phyloP scores from a whole-genome alignment of 163 green algal species.

The Trebouxia gelatinosa region DNA sequence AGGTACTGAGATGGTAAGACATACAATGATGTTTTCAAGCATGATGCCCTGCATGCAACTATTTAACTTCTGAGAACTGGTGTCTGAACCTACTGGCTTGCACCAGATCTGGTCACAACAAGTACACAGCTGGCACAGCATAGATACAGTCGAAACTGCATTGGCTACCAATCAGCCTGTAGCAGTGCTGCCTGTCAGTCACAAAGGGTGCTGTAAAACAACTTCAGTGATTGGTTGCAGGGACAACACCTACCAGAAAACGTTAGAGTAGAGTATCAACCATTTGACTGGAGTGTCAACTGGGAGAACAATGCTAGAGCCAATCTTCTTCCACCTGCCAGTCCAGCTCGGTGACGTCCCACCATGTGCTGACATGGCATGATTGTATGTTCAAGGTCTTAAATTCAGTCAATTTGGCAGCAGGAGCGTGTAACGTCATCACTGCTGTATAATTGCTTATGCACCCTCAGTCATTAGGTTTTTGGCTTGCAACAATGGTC shows the following conservation, averaged over 20 bases:
- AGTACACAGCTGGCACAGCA: neutral
- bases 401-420: too few relatives aligned
- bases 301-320: conserved; percentile 25
- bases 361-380: too few relatives aligned
- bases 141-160: neutral
- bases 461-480: too few relatives aligned
- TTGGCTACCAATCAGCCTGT: neutral
- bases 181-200: neutral
- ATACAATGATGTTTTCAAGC: neutral
- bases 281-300: conserved; percentile 23
- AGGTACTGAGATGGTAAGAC: neutral
- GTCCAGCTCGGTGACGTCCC: neutral
- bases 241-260: conserved; percentile 7
- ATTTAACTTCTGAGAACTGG: neutral
- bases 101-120: neutral
- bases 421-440: too few relatives aligned
- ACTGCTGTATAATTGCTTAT: too few relatives aligned
- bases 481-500: too few relatives aligned
- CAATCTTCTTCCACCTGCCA: neutral
- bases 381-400: too few relatives aligned
- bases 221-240: neutral
- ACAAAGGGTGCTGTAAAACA: neutral
- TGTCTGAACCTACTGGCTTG: too few relatives aligned
- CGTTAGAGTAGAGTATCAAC: conserved; percentile 5
- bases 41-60: neutral